Evolutionary conservation across 495 filamentous ascomycete species (phyloP), one percentile per base, ranked within the genome.

Genomic region (Corynascus novoguineensis): DNA sequence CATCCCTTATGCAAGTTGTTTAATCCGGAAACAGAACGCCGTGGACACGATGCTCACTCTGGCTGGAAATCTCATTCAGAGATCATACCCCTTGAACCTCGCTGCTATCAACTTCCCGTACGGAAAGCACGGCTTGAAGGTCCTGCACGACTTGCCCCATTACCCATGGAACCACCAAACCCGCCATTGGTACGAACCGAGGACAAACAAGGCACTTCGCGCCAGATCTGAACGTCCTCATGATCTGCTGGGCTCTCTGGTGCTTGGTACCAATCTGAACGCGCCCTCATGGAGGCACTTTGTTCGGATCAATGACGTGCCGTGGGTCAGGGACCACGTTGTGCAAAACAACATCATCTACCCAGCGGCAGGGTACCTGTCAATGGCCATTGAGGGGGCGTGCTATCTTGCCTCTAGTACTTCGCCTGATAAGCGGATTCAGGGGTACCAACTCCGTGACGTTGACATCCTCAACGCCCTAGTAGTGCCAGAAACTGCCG

Each of bases 321-420:
- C 77, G 0, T 84, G 79, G 80, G 38, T 82, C 0, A 40, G 63
- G 1, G 78, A 79, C 28, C 80, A 83, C 58, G 47, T 60, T 19
- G 57, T 72, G 0, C 69, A 72, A 47, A 59, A 58, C n/a, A 67
- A 66, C 38, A 68, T 67, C 29, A 64, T 86, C 1, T 81, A 81
- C 40, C 83, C 83, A 2, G 81, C 72, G 11, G 74, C 81, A 5
- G 78, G 74, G 0, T 82, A 79, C 53, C 59, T 79, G 12, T 63
- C 70, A 5, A 79, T 79, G 65, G 80, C 78, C 4, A 55, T 81
- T 0, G 83, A 87, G 57, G 76, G 71, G 0, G 60, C 64, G 48
- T 31, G 31, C 4, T 54, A 66, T 65, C 4, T 50, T 11, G 42
- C 63, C 28, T 44, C 53, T 6, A 31, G 51, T 27, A 22, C 57